Base-by-base conservation (phyloP, 148 eudicot species). In the Arctostaphylos glauca region DNA sequence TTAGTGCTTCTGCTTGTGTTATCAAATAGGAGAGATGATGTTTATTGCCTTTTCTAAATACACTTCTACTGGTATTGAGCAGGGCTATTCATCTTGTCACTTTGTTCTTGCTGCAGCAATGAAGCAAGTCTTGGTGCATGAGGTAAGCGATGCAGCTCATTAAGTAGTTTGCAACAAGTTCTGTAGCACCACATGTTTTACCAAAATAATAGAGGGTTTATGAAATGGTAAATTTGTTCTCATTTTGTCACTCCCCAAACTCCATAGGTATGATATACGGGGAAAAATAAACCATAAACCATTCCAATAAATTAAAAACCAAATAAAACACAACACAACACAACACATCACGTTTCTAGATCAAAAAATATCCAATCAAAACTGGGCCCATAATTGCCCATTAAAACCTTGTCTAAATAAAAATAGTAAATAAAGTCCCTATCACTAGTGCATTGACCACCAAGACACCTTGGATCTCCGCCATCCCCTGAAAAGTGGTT, bases 71-170 rank as follows among this genome's bases (percentile, higher is more conserved):
- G 74, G 68, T 77, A 73, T 87, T 83, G 76, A 54, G 72, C 89
- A 97, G 99, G 99, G 87, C 49, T 90, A 91, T 87, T 86, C 76
- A 71, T 87, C 94, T 50, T 79, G 86, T 73, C 91, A 91, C 86
- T 81, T 78, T 85, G 93, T 88, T 88, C 94, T 97, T 81, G 88
- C 92, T 67, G 84, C 90, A 60, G 93, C 95, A 46, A 87, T 97
- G 89, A 97, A 93, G 93, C 94, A 93, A 89, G 89, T 97, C 66
- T 84, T 97, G 83, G 81, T 87, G 80, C 95, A 97, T 86, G 99
- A 97, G 97, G 99, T 92, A 90, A 90, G 88, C 80, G 52, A 52
- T 44, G 41, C 70, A 62, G 64, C 80, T 47, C 53, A 49, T 52
- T 53, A n/a, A 56, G 31, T 14, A 41, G 83, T 75, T 14, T 56